These are phyloP conservation scores for Metschnikowia cubensis DNA, from an alignment of 805 yeast genomes.

Conservation along the genomic window DNA sequence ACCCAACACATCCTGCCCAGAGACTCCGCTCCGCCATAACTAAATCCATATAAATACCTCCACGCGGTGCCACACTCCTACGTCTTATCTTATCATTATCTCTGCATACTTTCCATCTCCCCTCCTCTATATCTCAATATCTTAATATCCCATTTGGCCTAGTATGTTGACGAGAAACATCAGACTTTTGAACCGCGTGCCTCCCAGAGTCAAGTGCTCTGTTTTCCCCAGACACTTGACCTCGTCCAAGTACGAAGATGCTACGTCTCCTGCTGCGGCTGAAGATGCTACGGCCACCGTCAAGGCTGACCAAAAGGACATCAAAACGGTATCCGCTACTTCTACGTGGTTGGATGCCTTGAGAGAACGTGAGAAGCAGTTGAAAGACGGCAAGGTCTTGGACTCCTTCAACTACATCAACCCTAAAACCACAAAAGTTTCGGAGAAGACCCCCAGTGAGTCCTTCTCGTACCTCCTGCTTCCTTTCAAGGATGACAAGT, in stretches of 20 bases:
- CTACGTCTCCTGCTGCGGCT: constrained; percentile 51
- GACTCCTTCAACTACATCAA: constrained; percentile 69
- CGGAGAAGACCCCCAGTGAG: constrained; percentile 72
- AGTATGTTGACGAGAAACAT: not conserved
- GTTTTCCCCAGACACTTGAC: not conserved
- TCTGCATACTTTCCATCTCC: not conserved
- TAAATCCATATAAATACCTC: not conserved
- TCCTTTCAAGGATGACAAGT: constrained; percentile 80
- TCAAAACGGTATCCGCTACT: constrained; percentile 37
- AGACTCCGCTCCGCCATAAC: not conserved
- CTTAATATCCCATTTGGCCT: not conserved
- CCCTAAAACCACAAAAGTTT: constrained; percentile 65
- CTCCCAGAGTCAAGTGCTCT: not conserved
- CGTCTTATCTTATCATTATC: not conserved
- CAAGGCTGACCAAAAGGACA: constrained; percentile 56
- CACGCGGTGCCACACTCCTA: not conserved
- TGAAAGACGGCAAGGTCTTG: constrained; percentile 67
- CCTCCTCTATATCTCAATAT: not conserved
- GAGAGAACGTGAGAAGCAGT: constrained; percentile 64
- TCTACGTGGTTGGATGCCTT: constrained; percentile 89
- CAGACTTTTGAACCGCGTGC: not conserved
- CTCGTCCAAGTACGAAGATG: constrained; percentile 21
- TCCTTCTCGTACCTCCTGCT: constrained; percentile 66
- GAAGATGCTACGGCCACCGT: constrained; percentile 77
- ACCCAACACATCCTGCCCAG: constrained; percentile 2